Conservation (phyloP, 2,329 filamentous ascomycete genomes). For the Fusarium proliferatum region DNA sequence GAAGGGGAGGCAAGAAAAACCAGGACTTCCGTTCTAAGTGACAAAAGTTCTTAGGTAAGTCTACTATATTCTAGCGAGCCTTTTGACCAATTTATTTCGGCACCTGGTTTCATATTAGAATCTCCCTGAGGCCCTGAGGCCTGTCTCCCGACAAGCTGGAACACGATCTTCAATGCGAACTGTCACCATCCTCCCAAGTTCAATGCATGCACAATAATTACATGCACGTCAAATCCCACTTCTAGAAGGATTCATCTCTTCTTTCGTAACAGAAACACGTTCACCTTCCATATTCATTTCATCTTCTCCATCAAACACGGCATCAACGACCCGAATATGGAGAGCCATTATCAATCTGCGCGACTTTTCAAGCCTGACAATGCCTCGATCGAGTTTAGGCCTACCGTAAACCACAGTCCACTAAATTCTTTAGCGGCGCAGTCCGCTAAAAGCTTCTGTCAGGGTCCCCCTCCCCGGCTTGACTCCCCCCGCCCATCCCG, state of each 20-base stretch:
- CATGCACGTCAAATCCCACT: neutral
- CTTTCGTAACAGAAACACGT: neutral
- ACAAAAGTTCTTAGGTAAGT: neutral
- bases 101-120: neutral
- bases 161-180: neutral
- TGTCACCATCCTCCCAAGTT: neutral
- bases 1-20: too few relatives aligned
- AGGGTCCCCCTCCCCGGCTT: neutral
- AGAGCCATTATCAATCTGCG: neutral
- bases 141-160: neutral
- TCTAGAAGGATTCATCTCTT: neutral
- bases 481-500: neutral
- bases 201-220: neutral
- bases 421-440: conserved; percentile 5
- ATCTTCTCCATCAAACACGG: neutral
- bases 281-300: neutral
- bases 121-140: too few relatives aligned
- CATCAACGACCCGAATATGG: neutral
- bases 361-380: conserved; percentile 2
- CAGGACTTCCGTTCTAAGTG: too few relatives aligned
- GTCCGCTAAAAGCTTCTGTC: conserved; percentile 2
- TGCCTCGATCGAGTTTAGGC: conserved; percentile 24
- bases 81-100: neutral
- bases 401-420: conserved; percentile 10
- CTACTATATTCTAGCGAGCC: rapidly evolving